A percentile compares a stretch with the other conserved stretches of the same genome.
Conservation (phyloP, 1,139 yeast genomes). For the Scheffersomyces cryptocercus region DNA sequence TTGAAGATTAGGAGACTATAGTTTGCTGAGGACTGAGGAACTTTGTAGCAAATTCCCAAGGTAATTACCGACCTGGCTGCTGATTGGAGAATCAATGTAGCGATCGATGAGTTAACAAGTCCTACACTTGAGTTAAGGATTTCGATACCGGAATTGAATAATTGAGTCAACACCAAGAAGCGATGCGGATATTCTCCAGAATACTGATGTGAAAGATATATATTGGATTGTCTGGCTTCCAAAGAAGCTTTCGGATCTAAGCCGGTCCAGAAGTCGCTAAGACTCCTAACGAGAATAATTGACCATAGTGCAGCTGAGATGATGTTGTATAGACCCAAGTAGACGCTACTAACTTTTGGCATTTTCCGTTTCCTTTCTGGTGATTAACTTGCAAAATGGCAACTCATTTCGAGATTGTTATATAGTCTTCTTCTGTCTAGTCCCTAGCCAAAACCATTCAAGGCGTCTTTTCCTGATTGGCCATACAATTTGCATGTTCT, state of each 20-base stretch:
- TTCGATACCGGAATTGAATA: constrained; percentile 32
- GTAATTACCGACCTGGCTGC: constrained; percentile 35
- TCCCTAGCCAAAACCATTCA: too few relatives aligned
- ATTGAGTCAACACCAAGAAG: constrained; percentile 28
- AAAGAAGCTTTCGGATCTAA: neutral
- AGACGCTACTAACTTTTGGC: constrained; percentile 2
- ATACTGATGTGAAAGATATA: constrained; percentile 10
- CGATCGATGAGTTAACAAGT: constrained; percentile 31
- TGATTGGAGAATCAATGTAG: constrained; percentile 32
- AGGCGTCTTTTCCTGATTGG: too few relatives aligned
- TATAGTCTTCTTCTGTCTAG: too few relatives aligned
- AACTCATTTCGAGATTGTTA: too few relatives aligned
- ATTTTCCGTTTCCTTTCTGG: neutral
- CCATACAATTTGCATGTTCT: too few relatives aligned
- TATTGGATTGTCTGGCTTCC: constrained; percentile 2
- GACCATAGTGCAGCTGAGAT: constrained; percentile 70
- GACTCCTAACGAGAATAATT: constrained; percentile 35
- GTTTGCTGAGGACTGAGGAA: constrained; percentile 38
- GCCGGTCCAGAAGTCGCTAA: constrained; percentile 12
- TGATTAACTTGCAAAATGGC: too few relatives aligned
- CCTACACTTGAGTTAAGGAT: constrained; percentile 27
- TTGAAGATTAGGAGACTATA: constrained; percentile 24
- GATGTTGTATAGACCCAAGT: constrained; percentile 53
- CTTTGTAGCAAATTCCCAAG: constrained; percentile 28
- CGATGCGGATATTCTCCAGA: constrained; percentile 29